Percentiles rank a stretch among this genome's conserved stretches.
Evolutionary conservation across 2,329 filamentous ascomycete genomes (phyloP).

Genomic region (Metarhizium humberi): DNA sequence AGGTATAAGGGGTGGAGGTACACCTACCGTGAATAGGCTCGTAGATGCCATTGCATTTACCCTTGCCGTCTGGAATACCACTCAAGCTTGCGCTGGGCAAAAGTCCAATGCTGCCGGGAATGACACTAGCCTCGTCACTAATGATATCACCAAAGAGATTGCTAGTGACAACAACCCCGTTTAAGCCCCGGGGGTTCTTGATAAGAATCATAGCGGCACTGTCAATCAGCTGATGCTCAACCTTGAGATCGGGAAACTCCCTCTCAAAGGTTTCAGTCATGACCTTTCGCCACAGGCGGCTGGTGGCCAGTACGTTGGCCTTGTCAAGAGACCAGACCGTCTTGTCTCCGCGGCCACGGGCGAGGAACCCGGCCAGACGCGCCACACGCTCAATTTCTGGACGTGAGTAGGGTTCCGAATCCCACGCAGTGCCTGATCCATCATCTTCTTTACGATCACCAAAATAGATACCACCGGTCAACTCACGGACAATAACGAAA

Average conservation of each 20-base stretch:
- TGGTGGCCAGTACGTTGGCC: slow-evolving; percentile 91
- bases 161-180: slow-evolving; percentile 85
- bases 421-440: slow-evolving; percentile 64
- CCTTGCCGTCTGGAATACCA: slow-evolving; percentile 77
- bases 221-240: slow-evolving; percentile 89
- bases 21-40: slow-evolving; percentile 86
- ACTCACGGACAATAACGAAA: slow-evolving; percentile 85
- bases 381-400: slow-evolving; percentile 83
- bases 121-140: slow-evolving; percentile 88
- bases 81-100: slow-evolving; percentile 81
- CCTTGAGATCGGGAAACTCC: slow-evolving; percentile 80
- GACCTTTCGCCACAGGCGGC: slow-evolving; percentile 79
- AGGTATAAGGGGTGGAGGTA: background rate
- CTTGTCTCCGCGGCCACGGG: slow-evolving; percentile 61
- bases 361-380: slow-evolving; percentile 71
- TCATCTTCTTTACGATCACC: slow-evolving; percentile 67
- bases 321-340: slow-evolving; percentile 82
- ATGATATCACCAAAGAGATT: slow-evolving; percentile 97
- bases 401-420: slow-evolving; percentile 80
- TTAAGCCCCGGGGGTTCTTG: slow-evolving; percentile 81
- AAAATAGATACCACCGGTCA: slow-evolving; percentile 93
- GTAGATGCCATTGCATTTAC: slow-evolving; percentile 85
- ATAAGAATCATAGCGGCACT: slow-evolving; percentile 97
- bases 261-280: slow-evolving; percentile 75
- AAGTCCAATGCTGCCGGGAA: slow-evolving; percentile 82